A percentile compares a stretch with the other conserved stretches of the same genome.
Evolutionary conservation across 2,329 filamentous ascomycete genomes (phyloP).

Genomic region (Aureobasidium sp.): DNA sequence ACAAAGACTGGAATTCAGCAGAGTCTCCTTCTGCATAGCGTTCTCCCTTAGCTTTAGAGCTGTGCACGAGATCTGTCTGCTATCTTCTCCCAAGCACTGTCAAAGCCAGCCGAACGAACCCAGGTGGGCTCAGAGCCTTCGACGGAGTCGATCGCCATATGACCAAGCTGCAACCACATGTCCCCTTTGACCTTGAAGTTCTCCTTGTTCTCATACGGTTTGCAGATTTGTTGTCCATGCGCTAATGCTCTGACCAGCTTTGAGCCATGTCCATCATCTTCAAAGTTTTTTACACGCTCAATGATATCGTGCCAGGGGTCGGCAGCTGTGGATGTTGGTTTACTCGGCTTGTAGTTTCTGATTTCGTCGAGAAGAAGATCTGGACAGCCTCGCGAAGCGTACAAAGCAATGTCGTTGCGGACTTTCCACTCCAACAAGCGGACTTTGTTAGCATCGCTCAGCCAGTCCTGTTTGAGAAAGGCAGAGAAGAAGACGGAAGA

Average conservation of each 20-base stretch:
- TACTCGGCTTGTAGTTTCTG: constrained; percentile 47
- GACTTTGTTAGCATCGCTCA: constrained; percentile 51
- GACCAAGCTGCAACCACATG: constrained; percentile 52
- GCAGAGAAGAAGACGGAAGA: constrained; percentile 62
- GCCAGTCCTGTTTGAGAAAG: constrained; percentile 53
- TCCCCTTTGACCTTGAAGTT: constrained; percentile 44
- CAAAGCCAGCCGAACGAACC: constrained; percentile 55
- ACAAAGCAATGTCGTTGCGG: constrained; percentile 63
- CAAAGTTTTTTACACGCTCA: constrained; percentile 35
- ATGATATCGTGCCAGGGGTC: constrained; percentile 38
- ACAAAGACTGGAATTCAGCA: background rate
- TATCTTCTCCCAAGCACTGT: constrained; percentile 53
- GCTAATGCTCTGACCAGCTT: constrained; percentile 66
- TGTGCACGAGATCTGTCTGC: constrained; percentile 3
- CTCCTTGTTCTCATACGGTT: constrained; percentile 37
- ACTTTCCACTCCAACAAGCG: constrained; percentile 77
- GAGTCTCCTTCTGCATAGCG: too few relatives aligned
- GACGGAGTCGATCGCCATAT: constrained; percentile 55
- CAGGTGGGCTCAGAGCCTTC: constrained; percentile 46
- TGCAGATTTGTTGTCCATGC: constrained; percentile 49
- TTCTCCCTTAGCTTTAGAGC: background rate
- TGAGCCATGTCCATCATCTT: constrained; percentile 73
- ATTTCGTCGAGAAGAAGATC: constrained; percentile 52
- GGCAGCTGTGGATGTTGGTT: constrained; percentile 20
- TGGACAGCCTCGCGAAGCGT: constrained; percentile 59